Conservation (phyloP, 257 asterid species). For the Apocynum venetum region DNA sequence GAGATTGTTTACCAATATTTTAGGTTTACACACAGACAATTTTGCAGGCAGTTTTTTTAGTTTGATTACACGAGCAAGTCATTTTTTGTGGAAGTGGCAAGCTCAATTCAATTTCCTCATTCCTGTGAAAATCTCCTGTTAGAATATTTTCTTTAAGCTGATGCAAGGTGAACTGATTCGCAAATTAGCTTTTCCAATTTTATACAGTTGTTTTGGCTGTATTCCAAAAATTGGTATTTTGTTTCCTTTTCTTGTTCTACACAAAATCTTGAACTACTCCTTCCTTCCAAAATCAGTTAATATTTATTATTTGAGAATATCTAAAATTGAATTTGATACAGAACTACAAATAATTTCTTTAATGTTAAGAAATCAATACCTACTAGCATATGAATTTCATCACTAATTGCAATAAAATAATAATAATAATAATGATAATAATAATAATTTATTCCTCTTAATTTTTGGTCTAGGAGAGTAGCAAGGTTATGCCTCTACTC, state of each 20-base stretch:
- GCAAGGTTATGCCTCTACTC: no score
- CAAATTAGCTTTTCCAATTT: neutral
- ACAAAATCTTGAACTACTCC: neutral
- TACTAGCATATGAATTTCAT: no score
- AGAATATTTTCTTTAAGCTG: no score
- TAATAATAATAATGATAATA: no score
- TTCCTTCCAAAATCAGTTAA: no score
- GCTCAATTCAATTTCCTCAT: neutral
- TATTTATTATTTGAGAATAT: no score
- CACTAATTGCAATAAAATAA: no score
- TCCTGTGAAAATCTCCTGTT: neutral
- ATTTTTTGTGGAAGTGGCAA: neutral
- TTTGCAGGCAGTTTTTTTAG: slow-evolving; percentile 1
- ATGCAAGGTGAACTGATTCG: neutral
- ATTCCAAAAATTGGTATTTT: neutral
- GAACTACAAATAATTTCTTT: no score
- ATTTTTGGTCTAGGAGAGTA: no score
- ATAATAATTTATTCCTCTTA: no score
- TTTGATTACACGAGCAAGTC: neutral
- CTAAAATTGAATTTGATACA: no score
- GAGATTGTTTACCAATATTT: neutral
- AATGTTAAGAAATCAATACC: no score
- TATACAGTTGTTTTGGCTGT: neutral
- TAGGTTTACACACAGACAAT: neutral
- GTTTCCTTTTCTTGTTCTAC: neutral